A percentile compares a stretch with the other conserved stretches of the same genome.
phyloP scores from a whole-genome alignment of 2,329 filamentous ascomycete genomes.

The Cladosporium phlei region DNA sequence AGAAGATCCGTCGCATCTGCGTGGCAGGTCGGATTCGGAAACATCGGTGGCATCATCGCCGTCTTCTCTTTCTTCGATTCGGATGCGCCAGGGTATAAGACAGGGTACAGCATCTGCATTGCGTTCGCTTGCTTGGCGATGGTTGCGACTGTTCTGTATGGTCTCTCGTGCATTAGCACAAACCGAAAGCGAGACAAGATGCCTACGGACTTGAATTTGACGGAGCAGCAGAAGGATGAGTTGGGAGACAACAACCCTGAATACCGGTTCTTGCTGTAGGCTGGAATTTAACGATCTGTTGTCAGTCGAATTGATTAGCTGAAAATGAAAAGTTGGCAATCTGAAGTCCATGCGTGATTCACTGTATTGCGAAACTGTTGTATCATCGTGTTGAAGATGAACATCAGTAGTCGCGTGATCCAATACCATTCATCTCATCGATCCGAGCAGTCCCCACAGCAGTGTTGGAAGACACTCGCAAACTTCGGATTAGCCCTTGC shows the following conservation, averaged over 20 bases:
- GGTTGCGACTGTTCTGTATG: slow-evolving; percentile 58
- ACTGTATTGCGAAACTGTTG: too few relatives aligned
- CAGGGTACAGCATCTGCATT: slow-evolving; percentile 73
- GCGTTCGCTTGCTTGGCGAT: slow-evolving; percentile 67
- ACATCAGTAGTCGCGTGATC: too few relatives aligned
- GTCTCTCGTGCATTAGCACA: slow-evolving; percentile 51
- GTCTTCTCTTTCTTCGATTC: slow-evolving; percentile 46
- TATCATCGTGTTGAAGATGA: too few relatives aligned
- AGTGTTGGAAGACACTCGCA: too few relatives aligned
- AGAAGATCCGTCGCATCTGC: slow-evolving; percentile 45
- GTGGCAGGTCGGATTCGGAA: slow-evolving; percentile 45
- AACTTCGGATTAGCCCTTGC: too few relatives aligned
- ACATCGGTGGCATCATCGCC: slow-evolving; percentile 50
- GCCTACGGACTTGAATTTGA: slow-evolving; percentile 46
- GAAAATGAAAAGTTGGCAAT: too few relatives aligned
- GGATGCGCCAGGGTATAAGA: slow-evolving; percentile 65
- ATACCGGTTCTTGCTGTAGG: slow-evolving; percentile 56
- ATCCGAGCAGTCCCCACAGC: too few relatives aligned
- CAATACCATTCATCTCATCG: too few relatives aligned
- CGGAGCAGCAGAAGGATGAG: slow-evolving; percentile 58
- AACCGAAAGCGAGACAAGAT: slow-evolving; percentile 57
- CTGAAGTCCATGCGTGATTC: neutral
- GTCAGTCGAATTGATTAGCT: neutral
- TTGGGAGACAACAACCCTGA: slow-evolving; percentile 57
- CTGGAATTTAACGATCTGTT: neutral